Evolutionary conservation across 2,329 filamentous ascomycete species (phyloP).

Genomic region (Biscogniauxia sp.): DNA sequence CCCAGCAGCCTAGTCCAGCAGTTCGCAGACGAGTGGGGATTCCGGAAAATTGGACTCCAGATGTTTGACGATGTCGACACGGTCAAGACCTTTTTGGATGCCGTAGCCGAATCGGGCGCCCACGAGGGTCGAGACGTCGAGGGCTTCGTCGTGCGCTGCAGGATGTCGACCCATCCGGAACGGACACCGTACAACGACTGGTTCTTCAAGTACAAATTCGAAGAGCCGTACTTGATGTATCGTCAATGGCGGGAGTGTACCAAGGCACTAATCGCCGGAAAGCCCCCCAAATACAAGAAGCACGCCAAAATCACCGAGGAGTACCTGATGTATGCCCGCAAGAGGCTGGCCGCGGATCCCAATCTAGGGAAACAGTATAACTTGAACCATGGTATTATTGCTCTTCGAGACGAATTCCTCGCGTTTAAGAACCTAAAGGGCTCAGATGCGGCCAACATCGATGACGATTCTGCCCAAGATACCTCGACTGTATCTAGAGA

Average conservation of each 20-base stretch:
- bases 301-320: conserved; percentile 87
- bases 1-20: conserved; percentile 77
- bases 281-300: conserved; percentile 75
- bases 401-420: conserved; percentile 84
- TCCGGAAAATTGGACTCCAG: conserved; percentile 81
- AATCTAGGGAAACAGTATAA: conserved; percentile 70
- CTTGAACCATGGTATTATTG: conserved; percentile 92
- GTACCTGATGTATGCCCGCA: conserved; percentile 79
- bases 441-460: conserved; percentile 79
- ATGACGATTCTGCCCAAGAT: conserved; percentile 54
- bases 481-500: conserved; percentile 57
- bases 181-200: conserved; percentile 72
- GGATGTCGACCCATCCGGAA: conserved; percentile 53
- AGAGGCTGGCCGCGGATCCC: conserved; percentile 67
- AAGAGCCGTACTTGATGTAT: conserved; percentile 98
- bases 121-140: conserved; percentile 92
- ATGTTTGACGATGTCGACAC: conserved; percentile 70
- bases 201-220: conserved; percentile 99
- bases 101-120: conserved; percentile 81
- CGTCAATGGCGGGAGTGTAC: conserved; percentile 98
- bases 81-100: conserved; percentile 79
- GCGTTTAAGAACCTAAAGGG: conserved; percentile 80
- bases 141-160: conserved; percentile 94
- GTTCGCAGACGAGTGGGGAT: conserved; percentile 92
- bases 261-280: conserved; percentile 78